A percentile compares a stretch with the other conserved stretches of the same genome.
Conservation (phyloP, 2,329 filamentous ascomycete genomes). For the Aspergillus sp. region DNA sequence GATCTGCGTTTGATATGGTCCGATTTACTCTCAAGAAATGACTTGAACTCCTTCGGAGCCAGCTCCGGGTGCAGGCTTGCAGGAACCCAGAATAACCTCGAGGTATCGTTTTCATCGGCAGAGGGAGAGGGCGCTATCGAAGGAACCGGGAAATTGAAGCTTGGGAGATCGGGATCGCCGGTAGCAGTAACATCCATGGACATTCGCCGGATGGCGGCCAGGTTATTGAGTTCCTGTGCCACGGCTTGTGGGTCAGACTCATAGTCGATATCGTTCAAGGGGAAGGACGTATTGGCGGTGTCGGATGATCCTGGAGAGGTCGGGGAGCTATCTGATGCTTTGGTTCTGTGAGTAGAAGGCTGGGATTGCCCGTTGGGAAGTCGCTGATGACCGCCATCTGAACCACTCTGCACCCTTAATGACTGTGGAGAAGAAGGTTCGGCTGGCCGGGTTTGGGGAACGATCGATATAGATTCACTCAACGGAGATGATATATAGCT, state of each 20-base stretch:
- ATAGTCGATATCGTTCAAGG: slow-evolving; percentile 81
- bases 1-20: slow-evolving; percentile 85
- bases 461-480: slow-evolving; percentile 45
- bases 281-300: slow-evolving; percentile 62
- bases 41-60: slow-evolving; percentile 94
- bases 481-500: slow-evolving; percentile 66
- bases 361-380: slow-evolving; percentile 35
- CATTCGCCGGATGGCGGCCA: slow-evolving; percentile 86
- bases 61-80: slow-evolving; percentile 91
- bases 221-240: slow-evolving; percentile 86
- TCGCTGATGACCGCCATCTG: slow-evolving; percentile 29
- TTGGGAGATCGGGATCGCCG: slow-evolving; percentile 57
- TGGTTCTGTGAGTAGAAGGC: slow-evolving; percentile 23
- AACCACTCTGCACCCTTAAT: slow-evolving; percentile 32
- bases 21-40: slow-evolving; percentile 89
- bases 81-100: slow-evolving; percentile 91
- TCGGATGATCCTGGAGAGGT: slow-evolving; percentile 58
- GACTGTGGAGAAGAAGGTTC: slow-evolving; percentile 29
- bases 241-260: slow-evolving; percentile 88
- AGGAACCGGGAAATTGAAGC: slow-evolving; percentile 43
- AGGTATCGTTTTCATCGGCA: slow-evolving; percentile 78
- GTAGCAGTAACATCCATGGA: slow-evolving; percentile 82
- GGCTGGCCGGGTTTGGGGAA: slow-evolving; percentile 30
- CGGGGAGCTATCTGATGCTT: slow-evolving; percentile 49
- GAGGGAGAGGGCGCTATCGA: slow-evolving; percentile 44